Base-by-base conservation (phyloP, 805 yeast genomes). In the Lipomyces spencermartinsiae region DNA sequence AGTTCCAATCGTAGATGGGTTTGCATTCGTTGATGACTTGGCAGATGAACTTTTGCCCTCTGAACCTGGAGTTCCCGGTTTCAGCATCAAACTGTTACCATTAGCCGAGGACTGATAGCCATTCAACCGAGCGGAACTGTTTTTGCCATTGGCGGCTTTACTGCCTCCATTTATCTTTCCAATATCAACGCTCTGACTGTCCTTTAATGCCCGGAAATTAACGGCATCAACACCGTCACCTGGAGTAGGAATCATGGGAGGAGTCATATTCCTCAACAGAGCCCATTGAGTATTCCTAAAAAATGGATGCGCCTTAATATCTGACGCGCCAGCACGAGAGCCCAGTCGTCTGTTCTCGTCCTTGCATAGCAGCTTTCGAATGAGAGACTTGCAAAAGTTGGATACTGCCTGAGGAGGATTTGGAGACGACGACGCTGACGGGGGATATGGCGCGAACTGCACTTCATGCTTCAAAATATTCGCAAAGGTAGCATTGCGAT, bases 211-310 rank as follows among this genome's bases (percentile, higher is more conserved):
- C 19, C 74, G 64, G 65, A 75, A 73, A 62, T 72, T 74, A 46
- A 68, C 71, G 4, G 86, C 85, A 63, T 87, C 89, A 29, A 83
- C 77, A n/a, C 83, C 86, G 59, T 83, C 82, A 10, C 86, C 82
- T 57, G 92, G 83, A 0, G 90, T 90, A 0, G 99, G 99, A 19
- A 95, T 89, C 88, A 95, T 89, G 16, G 99, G 99, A 0, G 99
- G 98, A 67, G 90, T 89, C 76, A 90, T 95, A 78, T 95, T 91
- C 74, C 99, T 85, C 66, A 95, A 81, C 67, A 95, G 82, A 0
- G 99, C 98, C 99, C 99, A 95, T 77, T 93, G 97, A 1, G 92
- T 88, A 73, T 83, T 90, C 76, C 93, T 94, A 84, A 95, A 95
- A 74, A 93, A 96, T 0, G 92, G 88, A 78, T 96, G 99, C 66